A percentile compares a stretch with the other conserved stretches of the same genome.
Evolutionary conservation across 1,284 basidiomycete species (phyloP).

Genomic region (Anthracocystis panici-leucophaei): DNA sequence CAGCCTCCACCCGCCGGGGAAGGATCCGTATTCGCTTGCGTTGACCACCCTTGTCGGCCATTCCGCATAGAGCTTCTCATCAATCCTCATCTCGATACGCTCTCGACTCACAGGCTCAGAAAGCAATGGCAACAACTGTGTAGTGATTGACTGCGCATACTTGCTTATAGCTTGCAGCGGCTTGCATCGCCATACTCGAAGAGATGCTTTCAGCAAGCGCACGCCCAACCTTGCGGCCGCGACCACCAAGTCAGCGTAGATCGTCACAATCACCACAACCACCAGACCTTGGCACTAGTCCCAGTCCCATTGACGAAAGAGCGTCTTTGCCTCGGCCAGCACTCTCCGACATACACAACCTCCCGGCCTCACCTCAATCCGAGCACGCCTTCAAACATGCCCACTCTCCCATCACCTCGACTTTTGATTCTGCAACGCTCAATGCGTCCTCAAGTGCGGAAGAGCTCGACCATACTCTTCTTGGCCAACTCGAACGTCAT

Average conservation of each 20-base stretch:
- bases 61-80: constrained; percentile 2
- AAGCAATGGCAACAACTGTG: constrained; percentile 2
- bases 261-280: constrained; percentile 9
- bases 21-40: background rate
- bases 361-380: background rate
- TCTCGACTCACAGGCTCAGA: background rate
- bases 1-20: too few species aligned
- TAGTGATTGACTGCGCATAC: background rate
- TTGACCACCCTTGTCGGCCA: too few species aligned
- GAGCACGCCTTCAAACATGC: too few species aligned
- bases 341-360: constrained; percentile 23
- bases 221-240: constrained; percentile 8
- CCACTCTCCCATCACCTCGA: background rate
- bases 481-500: constrained; percentile 53
- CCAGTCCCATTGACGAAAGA: background rate
- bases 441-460: constrained; percentile 16
- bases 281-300: background rate
- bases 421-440: constrained; percentile 2
- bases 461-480: constrained; percentile 41
- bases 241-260: constrained; percentile 13
- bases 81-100: background rate
- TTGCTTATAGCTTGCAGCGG: background rate
- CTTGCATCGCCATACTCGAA: background rate
- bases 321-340: constrained; percentile 3
- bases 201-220: constrained; percentile 7